Percentiles rank a stretch among this genome's conserved stretches.
Evolutionary conservation across 2,329 filamentous ascomycete genomes (phyloP).

Genomic region (Penicillium expansum): DNA sequence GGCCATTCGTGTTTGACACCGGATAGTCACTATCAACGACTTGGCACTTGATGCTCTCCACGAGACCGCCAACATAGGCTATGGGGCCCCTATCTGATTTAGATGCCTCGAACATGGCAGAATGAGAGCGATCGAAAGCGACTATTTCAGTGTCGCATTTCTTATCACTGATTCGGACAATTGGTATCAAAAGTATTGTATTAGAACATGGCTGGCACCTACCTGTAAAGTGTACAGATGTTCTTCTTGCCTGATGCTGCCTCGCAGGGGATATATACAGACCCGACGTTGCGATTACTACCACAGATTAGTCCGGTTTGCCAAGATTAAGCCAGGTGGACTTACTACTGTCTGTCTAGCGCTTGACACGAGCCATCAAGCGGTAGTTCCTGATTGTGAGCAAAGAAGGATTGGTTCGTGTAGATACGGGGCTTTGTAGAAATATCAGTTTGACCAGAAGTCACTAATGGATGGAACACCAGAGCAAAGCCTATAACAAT

Average conservation of each 20-base stretch:
- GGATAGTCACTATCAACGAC: not conserved
- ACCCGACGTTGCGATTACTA: not conserved
- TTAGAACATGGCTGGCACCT: not conserved
- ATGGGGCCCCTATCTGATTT: not conserved
- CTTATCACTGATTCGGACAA: not conserved
- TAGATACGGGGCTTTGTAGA: not conserved
- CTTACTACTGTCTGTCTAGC: not conserved
- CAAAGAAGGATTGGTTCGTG: not conserved
- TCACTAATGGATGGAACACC: not conserved
- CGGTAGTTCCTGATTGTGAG: not conserved
- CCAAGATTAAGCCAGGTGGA: not conserved
- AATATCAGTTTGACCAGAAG: not conserved
- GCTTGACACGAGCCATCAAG: not conserved
- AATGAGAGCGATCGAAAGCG: not conserved
- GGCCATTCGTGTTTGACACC: not conserved
- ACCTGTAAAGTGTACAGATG: not conserved
- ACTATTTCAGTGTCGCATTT: not conserved
- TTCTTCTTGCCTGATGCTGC: not conserved
- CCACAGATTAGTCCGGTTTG: not conserved
- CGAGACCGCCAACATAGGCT: not conserved
- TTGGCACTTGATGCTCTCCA: not conserved
- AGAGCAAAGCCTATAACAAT: not conserved
- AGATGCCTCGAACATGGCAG: not conserved
- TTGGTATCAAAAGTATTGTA: not conserved
- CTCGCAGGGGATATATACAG: not conserved